Percentiles rank a stretch among this genome's conserved stretches.
Evolutionary conservation across 371 early-diverging fungal species (phyloP).

Genomic region (Saksenaea vasiformis): DNA sequence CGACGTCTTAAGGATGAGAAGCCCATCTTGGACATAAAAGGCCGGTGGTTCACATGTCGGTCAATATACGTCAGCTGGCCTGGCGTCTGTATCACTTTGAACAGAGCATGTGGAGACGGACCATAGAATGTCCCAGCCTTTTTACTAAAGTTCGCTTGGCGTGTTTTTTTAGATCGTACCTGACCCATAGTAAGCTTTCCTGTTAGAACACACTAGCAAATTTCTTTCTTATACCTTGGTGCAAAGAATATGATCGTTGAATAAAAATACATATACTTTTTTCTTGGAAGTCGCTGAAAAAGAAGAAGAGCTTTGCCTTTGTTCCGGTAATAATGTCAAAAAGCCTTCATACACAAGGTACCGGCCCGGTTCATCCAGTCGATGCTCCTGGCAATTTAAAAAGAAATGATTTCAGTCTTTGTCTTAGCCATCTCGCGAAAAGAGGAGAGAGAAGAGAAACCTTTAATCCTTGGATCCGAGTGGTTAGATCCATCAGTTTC

Average conservation of each 20-base stretch:
- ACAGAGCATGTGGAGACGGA: conserved; percentile 22
- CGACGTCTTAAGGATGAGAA: conserved; percentile 14
- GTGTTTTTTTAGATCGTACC: conserved; percentile 6
- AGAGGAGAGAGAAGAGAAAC: background rate
- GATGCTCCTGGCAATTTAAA: conserved; percentile 1
- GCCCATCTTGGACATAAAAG: background rate
- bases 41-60: conserved; percentile 7
- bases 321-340: conserved; percentile 25
- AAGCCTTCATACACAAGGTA: conserved; percentile 37
- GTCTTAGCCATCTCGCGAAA: background rate
- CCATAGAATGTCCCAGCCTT: background rate
- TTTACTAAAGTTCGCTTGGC: background rate
- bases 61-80: conserved; percentile 28
- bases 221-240: conserved; percentile 29
- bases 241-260: conserved; percentile 41
- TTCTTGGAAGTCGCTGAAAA: conserved; percentile 19
- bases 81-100: conserved; percentile 23
- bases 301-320: background rate
- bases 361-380: conserved; percentile 29
- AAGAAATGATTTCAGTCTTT: too few species aligned
- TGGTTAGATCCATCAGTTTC: conserved; percentile 30
- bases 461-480: conserved; percentile 34
- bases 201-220: background rate
- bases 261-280: conserved; percentile 40
- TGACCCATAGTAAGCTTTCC: background rate